These are phyloP conservation scores for Carex myosuroides DNA, from an alignment of 176 grass and related monocot genomes.

Conservation along the genomic window DNA sequence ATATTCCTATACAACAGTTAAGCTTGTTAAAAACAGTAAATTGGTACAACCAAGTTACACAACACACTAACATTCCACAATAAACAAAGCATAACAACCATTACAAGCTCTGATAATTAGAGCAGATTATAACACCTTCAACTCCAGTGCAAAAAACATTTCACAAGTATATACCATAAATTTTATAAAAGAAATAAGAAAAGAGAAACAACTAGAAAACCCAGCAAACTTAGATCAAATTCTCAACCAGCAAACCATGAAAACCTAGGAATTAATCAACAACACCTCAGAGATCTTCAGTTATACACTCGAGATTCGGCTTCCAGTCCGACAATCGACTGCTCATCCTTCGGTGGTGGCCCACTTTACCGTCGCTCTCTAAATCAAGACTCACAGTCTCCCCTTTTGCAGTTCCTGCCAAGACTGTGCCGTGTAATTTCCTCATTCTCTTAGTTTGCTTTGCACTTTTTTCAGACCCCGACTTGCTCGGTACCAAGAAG, in stretches of 20 bases:
- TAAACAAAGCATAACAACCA: conserved; percentile 12
- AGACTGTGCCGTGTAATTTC: not conserved
- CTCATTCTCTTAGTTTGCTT: conserved; percentile 28
- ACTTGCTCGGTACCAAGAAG: conserved; percentile 68
- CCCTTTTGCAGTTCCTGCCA: not conserved
- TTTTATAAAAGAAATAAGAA: not conserved
- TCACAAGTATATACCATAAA: conserved; percentile 10
- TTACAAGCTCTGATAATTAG: conserved; percentile 9
- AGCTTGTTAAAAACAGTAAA: conserved; percentile 12
- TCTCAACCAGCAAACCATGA: conserved; percentile 18
- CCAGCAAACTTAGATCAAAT: conserved; percentile 5
- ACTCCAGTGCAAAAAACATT: conserved; percentile 7
- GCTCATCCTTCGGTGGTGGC: conserved; percentile 34
- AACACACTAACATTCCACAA: conserved; percentile 25
- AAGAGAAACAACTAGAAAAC: not conserved
- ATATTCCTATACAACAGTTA: conserved; percentile 1
- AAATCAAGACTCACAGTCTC: not conserved
- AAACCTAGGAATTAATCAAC: not conserved
- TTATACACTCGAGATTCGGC: conserved; percentile 79
- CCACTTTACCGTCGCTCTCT: conserved; percentile 21
- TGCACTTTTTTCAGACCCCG: conserved; percentile 32
- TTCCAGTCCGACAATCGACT: conserved; percentile 38
- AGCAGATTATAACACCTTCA: conserved; percentile 7
- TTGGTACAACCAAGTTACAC: not conserved
- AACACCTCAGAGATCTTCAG: conserved; percentile 44